phyloP scores from a whole-genome alignment of 306 rosid genomes.

The Hippophae tibetana region DNA sequence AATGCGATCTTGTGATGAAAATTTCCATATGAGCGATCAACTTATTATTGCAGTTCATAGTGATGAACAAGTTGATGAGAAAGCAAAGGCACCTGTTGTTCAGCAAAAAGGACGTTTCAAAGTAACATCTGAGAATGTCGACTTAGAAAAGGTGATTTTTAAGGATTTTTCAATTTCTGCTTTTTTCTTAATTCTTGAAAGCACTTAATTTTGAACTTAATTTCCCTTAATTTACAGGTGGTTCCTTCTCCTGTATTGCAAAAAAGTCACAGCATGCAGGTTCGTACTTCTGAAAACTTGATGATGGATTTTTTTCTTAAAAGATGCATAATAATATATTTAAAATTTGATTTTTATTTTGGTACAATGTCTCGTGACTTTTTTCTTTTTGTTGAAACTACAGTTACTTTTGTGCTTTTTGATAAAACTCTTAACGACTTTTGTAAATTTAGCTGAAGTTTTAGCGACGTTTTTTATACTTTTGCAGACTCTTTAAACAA shows the following conservation, averaged over 20 bases:
- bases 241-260: slow-evolving; percentile 54
- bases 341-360: not conserved
- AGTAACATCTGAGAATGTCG: slow-evolving; percentile 86
- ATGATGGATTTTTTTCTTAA: not conserved
- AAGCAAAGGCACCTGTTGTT: slow-evolving; percentile 77
- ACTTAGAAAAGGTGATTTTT: slow-evolving; percentile 60
- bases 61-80: slow-evolving; percentile 65
- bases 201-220: slow-evolving; percentile 15
- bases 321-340: not conserved
- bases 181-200: slow-evolving; percentile 13
- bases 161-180: slow-evolving; percentile 1
- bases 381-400: no score
- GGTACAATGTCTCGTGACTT: no score
- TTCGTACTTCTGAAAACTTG: slow-evolving; percentile 38
- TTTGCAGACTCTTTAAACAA: no score
- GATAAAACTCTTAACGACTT: no score
- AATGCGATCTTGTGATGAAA: not conserved
- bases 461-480: no score
- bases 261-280: slow-evolving; percentile 89
- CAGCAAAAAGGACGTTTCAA: slow-evolving; percentile 94
- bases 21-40: slow-evolving; percentile 12
- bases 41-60: slow-evolving; percentile 31
- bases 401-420: no score
- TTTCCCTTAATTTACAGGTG: slow-evolving; percentile 40
- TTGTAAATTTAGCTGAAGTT: no score